phyloP scores from a whole-genome alignment of 2,329 filamentous ascomycete species.

The Trichoderma sp. region DNA sequence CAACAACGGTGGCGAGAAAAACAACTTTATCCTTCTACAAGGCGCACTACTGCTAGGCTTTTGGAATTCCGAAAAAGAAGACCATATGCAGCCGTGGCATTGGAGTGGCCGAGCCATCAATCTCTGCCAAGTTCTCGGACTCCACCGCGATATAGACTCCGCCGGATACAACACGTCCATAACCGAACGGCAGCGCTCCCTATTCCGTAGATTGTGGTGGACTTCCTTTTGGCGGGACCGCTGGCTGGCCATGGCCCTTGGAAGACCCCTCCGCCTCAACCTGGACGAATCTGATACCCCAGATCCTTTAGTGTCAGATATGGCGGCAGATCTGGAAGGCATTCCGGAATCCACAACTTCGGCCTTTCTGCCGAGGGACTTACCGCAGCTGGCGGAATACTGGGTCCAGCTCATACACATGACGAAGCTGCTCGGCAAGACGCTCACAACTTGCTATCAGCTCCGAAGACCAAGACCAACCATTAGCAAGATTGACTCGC shows the following conservation, averaged over 20 bases:
- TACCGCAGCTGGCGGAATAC: constrained; percentile 10
- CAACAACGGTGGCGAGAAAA: constrained; percentile 16
- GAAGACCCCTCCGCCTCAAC: constrained; percentile 5
- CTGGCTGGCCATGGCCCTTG: constrained; percentile 5
- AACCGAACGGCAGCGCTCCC: constrained; percentile 9
- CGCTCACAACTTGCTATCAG: constrained; percentile 3
- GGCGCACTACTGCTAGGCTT: constrained; percentile 1
- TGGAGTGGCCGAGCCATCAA: constrained; percentile 18
- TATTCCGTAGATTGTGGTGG: constrained; percentile 19
- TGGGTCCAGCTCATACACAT: constrained; percentile 15
- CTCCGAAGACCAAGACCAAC: constrained; percentile 7
- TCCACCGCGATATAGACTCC: constrained; percentile 18
- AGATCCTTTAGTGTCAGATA: constrained; percentile 10
- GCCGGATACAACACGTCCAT: constrained; percentile 15
- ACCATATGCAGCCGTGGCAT: constrained; percentile 19
- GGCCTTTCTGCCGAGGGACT: constrained; percentile 7
- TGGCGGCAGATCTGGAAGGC: constrained; percentile 10
- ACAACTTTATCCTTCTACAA: constrained; percentile 9
- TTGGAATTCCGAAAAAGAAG: constrained; percentile 16
- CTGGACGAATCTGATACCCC: constrained; percentile 18
- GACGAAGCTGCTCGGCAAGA: constrained; percentile 13
- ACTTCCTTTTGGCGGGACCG: constrained; percentile 15
- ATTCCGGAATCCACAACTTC: constrained; percentile 13
- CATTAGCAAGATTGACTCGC: background rate
- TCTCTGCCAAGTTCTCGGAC: constrained; percentile 2